Evolutionary conservation across 2,329 filamentous ascomycete genomes (phyloP).

Genomic region (Zalaria obscura): DNA sequence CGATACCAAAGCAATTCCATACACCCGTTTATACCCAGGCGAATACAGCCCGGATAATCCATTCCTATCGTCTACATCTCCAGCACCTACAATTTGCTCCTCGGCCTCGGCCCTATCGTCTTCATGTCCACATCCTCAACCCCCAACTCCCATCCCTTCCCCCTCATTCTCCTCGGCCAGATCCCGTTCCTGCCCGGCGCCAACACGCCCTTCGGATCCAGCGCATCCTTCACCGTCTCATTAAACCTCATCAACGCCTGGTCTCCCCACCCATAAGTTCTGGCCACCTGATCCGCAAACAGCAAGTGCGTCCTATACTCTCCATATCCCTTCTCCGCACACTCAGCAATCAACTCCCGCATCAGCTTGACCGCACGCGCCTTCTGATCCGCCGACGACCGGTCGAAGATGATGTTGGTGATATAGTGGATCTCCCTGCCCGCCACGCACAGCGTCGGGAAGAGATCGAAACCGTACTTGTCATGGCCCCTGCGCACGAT

Average conservation of each 20-base stretch:
- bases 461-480: conserved; percentile 35
- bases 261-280: conserved; percentile 31
- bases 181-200: conserved; percentile 6
- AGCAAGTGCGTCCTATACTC: conserved; percentile 33
- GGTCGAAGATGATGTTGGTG: conserved; percentile 38
- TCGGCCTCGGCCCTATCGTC: not conserved
- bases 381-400: conserved; percentile 24
- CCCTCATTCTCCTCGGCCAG: not conserved
- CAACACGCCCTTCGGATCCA: conserved; percentile 26
- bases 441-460: conserved; percentile 36
- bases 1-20: no score
- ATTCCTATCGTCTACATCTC: not conserved
- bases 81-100: not conserved
- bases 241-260: conserved; percentile 29
- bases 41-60: no score
- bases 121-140: not conserved
- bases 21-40: no score
- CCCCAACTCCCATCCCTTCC: not conserved
- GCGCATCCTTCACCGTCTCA: conserved; percentile 28
- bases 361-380: conserved; percentile 24
- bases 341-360: conserved; percentile 22
- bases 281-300: conserved; percentile 31
- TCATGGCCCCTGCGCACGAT: conserved; percentile 18
- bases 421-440: conserved; percentile 43
- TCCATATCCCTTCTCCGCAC: conserved; percentile 27